A percentile compares a stretch with the other conserved stretches of the same genome.
Conservation (phyloP, 371 early-diverging fungal genomes). For the Capillidium heterosporum region DNA sequence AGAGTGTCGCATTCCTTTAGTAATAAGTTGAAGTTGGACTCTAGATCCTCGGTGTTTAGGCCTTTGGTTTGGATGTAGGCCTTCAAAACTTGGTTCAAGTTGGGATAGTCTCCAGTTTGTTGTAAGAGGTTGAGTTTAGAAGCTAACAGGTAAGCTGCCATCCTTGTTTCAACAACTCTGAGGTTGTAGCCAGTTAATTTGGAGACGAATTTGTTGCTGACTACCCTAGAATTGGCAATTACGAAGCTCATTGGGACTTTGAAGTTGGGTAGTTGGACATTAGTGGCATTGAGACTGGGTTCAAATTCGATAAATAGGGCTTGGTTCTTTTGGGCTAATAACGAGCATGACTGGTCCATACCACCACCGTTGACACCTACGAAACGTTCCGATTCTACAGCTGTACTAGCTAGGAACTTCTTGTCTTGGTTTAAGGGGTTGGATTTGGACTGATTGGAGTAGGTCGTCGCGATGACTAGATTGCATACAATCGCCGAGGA, state of each 20-base stretch:
- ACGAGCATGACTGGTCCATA: constrained; percentile 87
- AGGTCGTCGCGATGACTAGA: constrained; percentile 47
- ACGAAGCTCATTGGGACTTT: constrained; percentile 49
- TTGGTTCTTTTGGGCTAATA: constrained; percentile 45
- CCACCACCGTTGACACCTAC: constrained; percentile 69
- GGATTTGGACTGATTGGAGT: constrained; percentile 18
- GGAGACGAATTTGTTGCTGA: constrained; percentile 73
- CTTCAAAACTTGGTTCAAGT: constrained; percentile 47
- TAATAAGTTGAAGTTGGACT: background rate
- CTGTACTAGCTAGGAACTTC: constrained; percentile 35
- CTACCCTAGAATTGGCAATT: constrained; percentile 76
- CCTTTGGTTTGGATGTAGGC: constrained; percentile 21
- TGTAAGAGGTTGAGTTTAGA: constrained; percentile 24
- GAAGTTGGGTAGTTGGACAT: constrained; percentile 35
- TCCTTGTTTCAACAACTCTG: constrained; percentile 83
- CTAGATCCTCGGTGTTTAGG: background rate
- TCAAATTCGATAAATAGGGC: constrained; percentile 74
- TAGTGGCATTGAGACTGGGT: constrained; percentile 45
- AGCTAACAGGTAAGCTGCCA: constrained; percentile 55
- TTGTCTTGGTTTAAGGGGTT: constrained; percentile 11
- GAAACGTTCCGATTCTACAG: constrained; percentile 63
- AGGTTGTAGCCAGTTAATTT: constrained; percentile 82
- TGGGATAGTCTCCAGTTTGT: constrained; percentile 17
- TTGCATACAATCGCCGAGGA: constrained; percentile 72
- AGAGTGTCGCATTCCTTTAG: background rate